Conservation (phyloP, 2,329 filamentous ascomycete genomes). For the Orbilia ellipsospora region DNA sequence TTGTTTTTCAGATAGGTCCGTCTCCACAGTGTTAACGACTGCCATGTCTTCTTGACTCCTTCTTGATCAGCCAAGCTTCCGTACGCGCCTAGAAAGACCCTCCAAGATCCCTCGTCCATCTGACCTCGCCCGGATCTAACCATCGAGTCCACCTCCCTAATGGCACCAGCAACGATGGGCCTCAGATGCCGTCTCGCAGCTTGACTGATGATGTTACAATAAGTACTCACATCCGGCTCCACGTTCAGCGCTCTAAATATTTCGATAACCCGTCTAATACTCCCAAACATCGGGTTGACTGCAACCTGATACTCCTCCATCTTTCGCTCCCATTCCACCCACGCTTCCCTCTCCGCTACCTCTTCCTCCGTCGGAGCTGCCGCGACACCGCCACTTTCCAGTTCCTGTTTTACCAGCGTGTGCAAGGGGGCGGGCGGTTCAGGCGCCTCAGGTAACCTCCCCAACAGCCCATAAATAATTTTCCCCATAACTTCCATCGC, state of each 20-base stretch:
- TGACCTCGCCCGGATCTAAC: slow-evolving; percentile 3
- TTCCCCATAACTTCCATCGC: slow-evolving; percentile 62
- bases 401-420: slow-evolving; percentile 13
- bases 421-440: slow-evolving; percentile 27
- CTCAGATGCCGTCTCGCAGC: slow-evolving; percentile 61
- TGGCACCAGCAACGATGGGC: slow-evolving; percentile 31
- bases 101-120: slow-evolving; percentile 16
- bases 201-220: slow-evolving; percentile 62
- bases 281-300: slow-evolving; percentile 56
- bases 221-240: slow-evolving; percentile 59
- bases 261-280: slow-evolving; percentile 59
- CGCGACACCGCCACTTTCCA: neutral
- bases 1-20: neutral
- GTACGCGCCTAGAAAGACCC: slow-evolving; percentile 27
- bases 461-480: slow-evolving; percentile 63
- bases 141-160: slow-evolving; percentile 19
- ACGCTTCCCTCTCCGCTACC: slow-evolving; percentile 14
- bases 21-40: slow-evolving; percentile 23
- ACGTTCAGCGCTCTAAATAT: slow-evolving; percentile 59
- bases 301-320: slow-evolving; percentile 40
- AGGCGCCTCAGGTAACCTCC: slow-evolving; percentile 61
- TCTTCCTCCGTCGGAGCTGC: slow-evolving; percentile 16
- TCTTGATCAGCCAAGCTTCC: slow-evolving; percentile 36
- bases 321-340: slow-evolving; percentile 38
- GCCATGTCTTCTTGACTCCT: slow-evolving; percentile 34